Evolutionary conservation across 2,329 filamentous ascomycete species (phyloP), one percentile per base, ranked within the genome.

Genomic region (Colletotrichum gigasporum): DNA sequence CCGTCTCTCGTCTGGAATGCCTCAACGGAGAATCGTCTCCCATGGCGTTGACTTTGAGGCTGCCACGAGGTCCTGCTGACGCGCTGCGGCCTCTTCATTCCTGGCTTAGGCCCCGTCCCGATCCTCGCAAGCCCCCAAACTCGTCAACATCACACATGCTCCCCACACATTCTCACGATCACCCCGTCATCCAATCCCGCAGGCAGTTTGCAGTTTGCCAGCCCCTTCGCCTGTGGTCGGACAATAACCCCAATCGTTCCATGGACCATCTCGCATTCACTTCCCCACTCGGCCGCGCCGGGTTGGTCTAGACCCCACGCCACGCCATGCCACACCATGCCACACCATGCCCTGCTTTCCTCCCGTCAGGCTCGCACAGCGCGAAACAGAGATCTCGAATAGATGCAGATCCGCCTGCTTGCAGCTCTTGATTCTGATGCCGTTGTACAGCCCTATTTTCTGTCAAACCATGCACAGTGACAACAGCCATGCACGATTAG

Each of bases 331-430:
- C 41, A 48, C 30, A 24, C 32, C n/a, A 30, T 5, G 9, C 12
- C 14, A 48, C 30, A 11, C 42, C 12, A 28, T 48, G 24, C 22
- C 22, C 32, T 26, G 11, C 44, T 32, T 45, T 32, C 28, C 61
- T n/a, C 22, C 28, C 20, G 45, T 12, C 14, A 48, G 16, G 48
- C 41, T 62, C 28, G 50, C 41, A 63, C 48, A 59, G 14, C 47
- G 32, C 60, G 60, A 59, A 53, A 64, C 62, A 56, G 35, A 72
- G 70, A 72, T 71, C 68, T 71, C 64, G 65, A 69, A 68, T 68
- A 68, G 65, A 65, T 67, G 69, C 59, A 70, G 70, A 71, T 71
- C 35, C 66, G 63, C 66, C 48, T 67, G 48, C 47, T 58, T 68
- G 59, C 64, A 65, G 44, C 8, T 51, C 11, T 37, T 64, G 59